phyloP scores from a whole-genome alignment of 148 eudicot genomes.

The Rhododendron griersonianum region DNA sequence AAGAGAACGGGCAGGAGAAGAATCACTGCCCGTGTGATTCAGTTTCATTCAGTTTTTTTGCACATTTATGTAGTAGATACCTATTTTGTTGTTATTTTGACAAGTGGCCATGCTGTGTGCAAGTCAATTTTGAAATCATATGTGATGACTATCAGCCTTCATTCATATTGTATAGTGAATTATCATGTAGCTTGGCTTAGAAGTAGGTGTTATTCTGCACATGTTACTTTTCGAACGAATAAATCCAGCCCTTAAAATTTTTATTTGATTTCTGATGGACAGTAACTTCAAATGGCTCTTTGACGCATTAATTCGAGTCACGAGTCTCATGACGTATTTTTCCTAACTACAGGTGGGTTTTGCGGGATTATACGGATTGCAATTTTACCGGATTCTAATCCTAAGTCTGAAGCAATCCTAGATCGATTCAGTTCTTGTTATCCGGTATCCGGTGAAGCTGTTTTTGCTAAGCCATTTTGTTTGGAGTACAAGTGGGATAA shows the following conservation, averaged over 20 bases:
- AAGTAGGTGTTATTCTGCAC: background rate
- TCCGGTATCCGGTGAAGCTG: conserved; percentile 62
- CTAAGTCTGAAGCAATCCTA: conserved; percentile 38
- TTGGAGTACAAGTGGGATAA: conserved; percentile 81
- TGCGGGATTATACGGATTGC: conserved; percentile 68
- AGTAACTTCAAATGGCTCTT: conserved; percentile 73
- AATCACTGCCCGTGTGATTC: too few species aligned
- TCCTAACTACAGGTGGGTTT: conserved; percentile 44
- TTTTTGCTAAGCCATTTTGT: conserved; percentile 48
- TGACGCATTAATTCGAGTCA: conserved; percentile 21
- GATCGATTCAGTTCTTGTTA: conserved; percentile 80
- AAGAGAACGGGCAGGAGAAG: too few species aligned
- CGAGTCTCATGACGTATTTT: background rate
- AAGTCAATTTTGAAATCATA: background rate
- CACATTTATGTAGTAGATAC: background rate
- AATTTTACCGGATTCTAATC: conserved; percentile 38
- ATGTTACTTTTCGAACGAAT: background rate
- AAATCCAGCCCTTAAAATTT: background rate
- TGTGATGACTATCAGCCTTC: background rate
- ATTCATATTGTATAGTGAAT: background rate
- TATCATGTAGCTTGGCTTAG: background rate
- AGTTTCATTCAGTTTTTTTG: too few species aligned
- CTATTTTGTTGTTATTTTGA: background rate
- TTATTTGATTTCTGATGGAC: conserved; percentile 20
- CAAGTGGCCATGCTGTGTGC: background rate